Evolutionary conservation across 805 yeast species (phyloP), one percentile per base, ranked within the genome.

Genomic region (Kodamaea lidongshanica): DNA sequence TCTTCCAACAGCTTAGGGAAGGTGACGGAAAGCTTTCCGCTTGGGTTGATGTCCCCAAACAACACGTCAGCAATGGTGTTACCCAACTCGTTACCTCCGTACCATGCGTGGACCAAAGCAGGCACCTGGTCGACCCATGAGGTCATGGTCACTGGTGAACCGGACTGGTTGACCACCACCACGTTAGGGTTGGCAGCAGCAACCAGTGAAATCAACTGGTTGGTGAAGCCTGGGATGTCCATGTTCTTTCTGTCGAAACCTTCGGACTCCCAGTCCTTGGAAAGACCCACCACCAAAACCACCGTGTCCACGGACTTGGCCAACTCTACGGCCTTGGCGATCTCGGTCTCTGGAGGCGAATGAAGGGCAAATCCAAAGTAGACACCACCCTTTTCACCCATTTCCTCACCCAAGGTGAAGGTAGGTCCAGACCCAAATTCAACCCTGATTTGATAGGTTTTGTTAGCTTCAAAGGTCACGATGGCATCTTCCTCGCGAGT

Each of bases 21-120:
- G 4, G 79, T 56, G 38, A 76, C 46, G 3, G 79, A 56, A 32
- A 76, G 55, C 45, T 73, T 75, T 28, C 80, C 84, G 35, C 69
- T 57, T 17, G 84, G 84, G 45, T 72, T 74, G 28, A 52, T 63
- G 41, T 74, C 79, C 17, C 81, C 82, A 41, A 63, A 74, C 25
- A 76, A 38, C 9, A 72, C 74, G 50, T 75, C 79, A 4, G 79
- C 79, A 46, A 75, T 58, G 10, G 74, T 69, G 41, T 70, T 73
- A 35, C 81, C 80, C 23, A 60, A 47, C 41, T 75, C 80, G 37
- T 62, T 63, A 33, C 81, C 82, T 39, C 73, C 74, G 44, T 64
- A 73, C 67, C 75, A 72, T 7, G 74, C 73, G 27, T 72, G 76
- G 5, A 74, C 50, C 11, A 72, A 31, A 2, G 67, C 66, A 22